Conservation (phyloP, 169 alveolate genomes). For the Cryptosporidium andersoni region DNA sequence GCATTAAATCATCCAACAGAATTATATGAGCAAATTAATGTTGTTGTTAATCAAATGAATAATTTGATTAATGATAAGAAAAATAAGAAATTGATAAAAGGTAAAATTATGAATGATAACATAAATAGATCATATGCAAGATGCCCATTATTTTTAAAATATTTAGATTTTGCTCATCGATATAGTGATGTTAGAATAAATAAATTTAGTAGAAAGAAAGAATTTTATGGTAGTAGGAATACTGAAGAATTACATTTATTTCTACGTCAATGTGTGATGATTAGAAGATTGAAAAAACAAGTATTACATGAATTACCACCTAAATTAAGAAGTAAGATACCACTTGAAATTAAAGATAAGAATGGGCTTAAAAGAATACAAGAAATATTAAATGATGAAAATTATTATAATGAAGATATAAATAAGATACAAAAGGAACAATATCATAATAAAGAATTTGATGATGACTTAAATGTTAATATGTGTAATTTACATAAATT, state of each 20-base stretch:
- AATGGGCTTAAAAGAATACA: slow-evolving; percentile 27
- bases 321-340: slow-evolving; percentile 90
- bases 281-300: slow-evolving; percentile 92
- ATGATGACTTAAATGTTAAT: slow-evolving; percentile 63
- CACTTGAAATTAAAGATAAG: slow-evolving; percentile 79
- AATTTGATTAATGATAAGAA: background rate
- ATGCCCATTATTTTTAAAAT: slow-evolving; percentile 78
- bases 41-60: slow-evolving; percentile 30
- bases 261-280: slow-evolving; percentile 87
- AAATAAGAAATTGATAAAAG: slow-evolving; percentile 6
- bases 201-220: slow-evolving; percentile 79
- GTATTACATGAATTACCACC: slow-evolving; percentile 93
- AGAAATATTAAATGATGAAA: slow-evolving; percentile 37
- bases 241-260: slow-evolving; percentile 84
- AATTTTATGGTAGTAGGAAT: slow-evolving; percentile 84
- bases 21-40: slow-evolving; percentile 87
- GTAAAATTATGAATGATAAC: background rate
- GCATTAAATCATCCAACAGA: slow-evolving; percentile 92
- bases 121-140: background rate
- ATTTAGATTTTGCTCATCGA: slow-evolving; percentile 80
- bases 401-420: background rate
- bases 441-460: slow-evolving; percentile 25
- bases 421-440: background rate
- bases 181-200: slow-evolving; percentile 79
- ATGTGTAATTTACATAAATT: slow-evolving; percentile 82